Evolutionary conservation across 306 rosid genomes (phyloP).

Genomic region (Vachellia pachyceras): DNA sequence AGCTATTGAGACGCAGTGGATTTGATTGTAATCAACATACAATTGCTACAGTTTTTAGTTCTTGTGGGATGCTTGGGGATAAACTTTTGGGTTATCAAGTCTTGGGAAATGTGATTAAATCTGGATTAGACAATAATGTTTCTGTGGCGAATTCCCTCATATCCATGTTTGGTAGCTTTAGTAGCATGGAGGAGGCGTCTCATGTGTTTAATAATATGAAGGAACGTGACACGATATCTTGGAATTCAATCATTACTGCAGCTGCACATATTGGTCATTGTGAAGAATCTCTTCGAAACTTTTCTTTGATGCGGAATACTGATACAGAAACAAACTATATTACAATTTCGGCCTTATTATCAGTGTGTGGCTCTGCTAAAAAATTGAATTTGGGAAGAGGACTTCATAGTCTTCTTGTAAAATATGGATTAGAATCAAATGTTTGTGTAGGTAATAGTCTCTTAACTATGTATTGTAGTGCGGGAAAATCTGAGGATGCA

Average conservation of each 20-base stretch:
- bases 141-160: constrained; percentile 82
- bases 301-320: constrained; percentile 61
- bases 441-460: constrained; percentile 77
- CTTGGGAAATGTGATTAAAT: constrained; percentile 70
- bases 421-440: constrained; percentile 72
- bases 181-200: constrained; percentile 62
- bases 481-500: constrained; percentile 65
- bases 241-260: constrained; percentile 90
- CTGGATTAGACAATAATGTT: constrained; percentile 62
- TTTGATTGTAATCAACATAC: constrained; percentile 71
- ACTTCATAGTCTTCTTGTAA: constrained; percentile 68
- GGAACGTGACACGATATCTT: constrained; percentile 78
- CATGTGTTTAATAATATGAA: constrained; percentile 71
- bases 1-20: constrained; percentile 51
- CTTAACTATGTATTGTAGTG: constrained; percentile 79
- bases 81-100: constrained; percentile 68
- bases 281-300: constrained; percentile 66
- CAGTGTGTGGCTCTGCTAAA: constrained; percentile 61
- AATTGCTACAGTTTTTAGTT: constrained; percentile 62
- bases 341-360: constrained; percentile 66
- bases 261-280: constrained; percentile 59
- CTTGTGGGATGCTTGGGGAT: constrained; percentile 77
- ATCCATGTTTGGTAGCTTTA: constrained; percentile 74
- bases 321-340: constrained; percentile 57
- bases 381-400: constrained; percentile 83